A percentile compares a stretch with the other conserved stretches of the same genome.
Conservation (phyloP, 179 eudicot species). For the Dionaea muscipula region DNA sequence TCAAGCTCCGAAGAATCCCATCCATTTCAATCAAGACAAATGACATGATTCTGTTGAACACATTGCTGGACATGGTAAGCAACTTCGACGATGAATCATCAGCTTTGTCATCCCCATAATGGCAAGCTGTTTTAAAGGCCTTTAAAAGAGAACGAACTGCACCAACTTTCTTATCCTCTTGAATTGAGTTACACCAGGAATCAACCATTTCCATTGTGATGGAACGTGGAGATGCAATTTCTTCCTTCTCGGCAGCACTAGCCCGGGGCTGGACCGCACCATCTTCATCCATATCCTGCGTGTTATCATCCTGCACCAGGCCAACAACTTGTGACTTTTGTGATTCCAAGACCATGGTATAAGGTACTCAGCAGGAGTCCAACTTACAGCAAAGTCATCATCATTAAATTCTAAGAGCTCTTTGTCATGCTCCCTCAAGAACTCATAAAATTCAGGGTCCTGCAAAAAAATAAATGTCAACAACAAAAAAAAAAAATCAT, state of each 20-base stretch:
- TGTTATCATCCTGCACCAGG: conserved; percentile 27
- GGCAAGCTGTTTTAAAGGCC: conserved; percentile 83
- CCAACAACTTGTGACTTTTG: background rate
- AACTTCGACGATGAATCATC: conserved; percentile 45
- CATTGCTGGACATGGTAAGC: conserved; percentile 65
- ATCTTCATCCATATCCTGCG: conserved; percentile 23
- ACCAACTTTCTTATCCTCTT: conserved; percentile 40
- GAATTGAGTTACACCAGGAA: conserved; percentile 62
- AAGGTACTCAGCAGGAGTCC: conserved; percentile 3
- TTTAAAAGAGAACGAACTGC: conserved; percentile 67
- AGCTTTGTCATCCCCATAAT: conserved; percentile 74
- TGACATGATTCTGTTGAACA: conserved; percentile 75
- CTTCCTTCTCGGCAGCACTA: conserved; percentile 25
- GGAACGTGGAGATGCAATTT: conserved; percentile 26
- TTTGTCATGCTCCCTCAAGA: conserved; percentile 66
- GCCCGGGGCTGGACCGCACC: conserved; percentile 19
- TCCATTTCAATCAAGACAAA: conserved; percentile 80
- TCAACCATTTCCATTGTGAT: conserved; percentile 86
- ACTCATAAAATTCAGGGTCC: conserved; percentile 88
- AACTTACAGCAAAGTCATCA: conserved; percentile 63
- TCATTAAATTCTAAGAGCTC: conserved; percentile 70
- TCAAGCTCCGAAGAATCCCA: conserved; percentile 52
- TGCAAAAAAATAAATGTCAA: conserved; percentile 16
- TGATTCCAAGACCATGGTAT: conserved; percentile 5
- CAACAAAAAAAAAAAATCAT: too few relatives aligned